Evolutionary conservation across 192 early-diverging fungal genomes (phyloP).

Genomic region (Coemansia aciculifera): DNA sequence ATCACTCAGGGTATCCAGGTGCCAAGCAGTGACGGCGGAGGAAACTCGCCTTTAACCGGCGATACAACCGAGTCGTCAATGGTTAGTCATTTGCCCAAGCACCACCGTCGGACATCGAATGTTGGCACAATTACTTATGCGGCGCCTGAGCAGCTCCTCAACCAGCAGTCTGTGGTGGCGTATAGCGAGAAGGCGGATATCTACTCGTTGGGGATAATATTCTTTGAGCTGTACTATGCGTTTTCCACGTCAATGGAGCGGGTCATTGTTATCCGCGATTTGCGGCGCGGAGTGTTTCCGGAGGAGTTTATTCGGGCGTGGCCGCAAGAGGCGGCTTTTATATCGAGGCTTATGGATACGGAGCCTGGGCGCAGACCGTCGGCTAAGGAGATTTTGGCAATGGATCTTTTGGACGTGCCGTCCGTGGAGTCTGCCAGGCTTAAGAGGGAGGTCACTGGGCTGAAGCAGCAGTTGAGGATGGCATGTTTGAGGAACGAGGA

Average conservation of each 20-base stretch:
- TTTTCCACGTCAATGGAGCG: conserved; percentile 92
- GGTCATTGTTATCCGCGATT: conserved; percentile 63
- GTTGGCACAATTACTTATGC: conserved; percentile 94
- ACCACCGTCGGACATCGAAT: conserved; percentile 71
- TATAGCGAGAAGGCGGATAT: conserved; percentile 88
- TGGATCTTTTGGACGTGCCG: conserved; percentile 64
- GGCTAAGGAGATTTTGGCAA: conserved; percentile 68
- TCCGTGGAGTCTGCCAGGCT: conserved; percentile 52
- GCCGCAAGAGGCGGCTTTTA: conserved; percentile 69
- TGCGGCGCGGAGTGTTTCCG: conserved; percentile 79
- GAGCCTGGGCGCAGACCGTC: conserved; percentile 71
- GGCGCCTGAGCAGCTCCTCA: conserved; percentile 59
- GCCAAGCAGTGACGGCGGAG: not conserved
- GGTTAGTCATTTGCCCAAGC: not conserved
- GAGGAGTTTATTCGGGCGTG: conserved; percentile 58
- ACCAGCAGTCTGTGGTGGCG: conserved; percentile 32
- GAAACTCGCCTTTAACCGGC: not conserved
- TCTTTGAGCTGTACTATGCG: conserved; percentile 92
- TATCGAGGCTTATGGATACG: conserved; percentile 79
- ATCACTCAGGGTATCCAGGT: conserved; percentile 21
- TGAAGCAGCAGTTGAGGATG: conserved; percentile 44
- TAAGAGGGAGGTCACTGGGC: conserved; percentile 34
- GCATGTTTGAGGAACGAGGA: conserved; percentile 53
- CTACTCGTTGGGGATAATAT: conserved; percentile 93
- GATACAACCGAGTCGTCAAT: not conserved